Evolutionary conservation across 805 yeast species (phyloP).

Genomic region (Schwanniomyces pseudopolymorphus): DNA sequence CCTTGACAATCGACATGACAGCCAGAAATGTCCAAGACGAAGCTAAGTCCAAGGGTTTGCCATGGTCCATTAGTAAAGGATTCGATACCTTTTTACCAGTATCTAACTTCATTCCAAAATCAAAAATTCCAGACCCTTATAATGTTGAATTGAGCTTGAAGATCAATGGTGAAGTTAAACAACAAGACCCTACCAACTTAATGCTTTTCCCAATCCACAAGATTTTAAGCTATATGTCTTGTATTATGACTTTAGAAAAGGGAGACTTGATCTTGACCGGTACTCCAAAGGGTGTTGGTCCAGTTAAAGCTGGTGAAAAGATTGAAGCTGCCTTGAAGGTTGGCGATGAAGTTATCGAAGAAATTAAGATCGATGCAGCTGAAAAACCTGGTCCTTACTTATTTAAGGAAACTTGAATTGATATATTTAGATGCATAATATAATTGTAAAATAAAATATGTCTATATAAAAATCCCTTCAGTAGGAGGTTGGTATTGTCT

Average conservation of each 20-base stretch:
- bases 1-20: constrained; percentile 89
- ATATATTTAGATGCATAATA: background rate
- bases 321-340: constrained; percentile 62
- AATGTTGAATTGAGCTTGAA: constrained; percentile 60
- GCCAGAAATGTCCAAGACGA: constrained; percentile 95
- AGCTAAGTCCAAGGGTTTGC: constrained; percentile 90
- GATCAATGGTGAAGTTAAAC: constrained; percentile 70
- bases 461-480: constrained; percentile 37
- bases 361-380: constrained; percentile 53
- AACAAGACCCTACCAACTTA: constrained; percentile 70
- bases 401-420: constrained; percentile 29
- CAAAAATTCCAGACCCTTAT: constrained; percentile 68
- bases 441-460: background rate
- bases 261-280: constrained; percentile 95
- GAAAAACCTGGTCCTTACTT: constrained; percentile 49
- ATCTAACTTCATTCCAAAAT: constrained; percentile 69
- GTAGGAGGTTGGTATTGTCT: constrained; percentile 49
- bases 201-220: constrained; percentile 89
- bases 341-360: constrained; percentile 56
- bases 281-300: constrained; percentile 97
- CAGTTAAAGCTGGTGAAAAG: constrained; percentile 72
- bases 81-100: constrained; percentile 94
- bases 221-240: constrained; percentile 75
- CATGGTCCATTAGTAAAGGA: constrained; percentile 97
- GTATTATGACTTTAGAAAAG: constrained; percentile 86